Base-by-base conservation (phyloP, 805 yeast genomes). In the Wickerhamomyces xylosicus region DNA sequence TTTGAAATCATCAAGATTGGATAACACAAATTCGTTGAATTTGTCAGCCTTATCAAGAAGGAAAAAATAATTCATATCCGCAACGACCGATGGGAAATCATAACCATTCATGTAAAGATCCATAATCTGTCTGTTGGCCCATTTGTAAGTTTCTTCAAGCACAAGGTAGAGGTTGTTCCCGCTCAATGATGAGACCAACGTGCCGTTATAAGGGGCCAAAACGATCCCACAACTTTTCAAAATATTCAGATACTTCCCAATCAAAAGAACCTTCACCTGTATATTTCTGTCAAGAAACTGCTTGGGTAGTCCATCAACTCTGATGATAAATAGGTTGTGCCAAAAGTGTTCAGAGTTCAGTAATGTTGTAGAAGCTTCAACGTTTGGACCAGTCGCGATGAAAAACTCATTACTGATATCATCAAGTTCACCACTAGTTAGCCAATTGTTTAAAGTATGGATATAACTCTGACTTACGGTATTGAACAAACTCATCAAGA, bases 161-260 rank as follows among this genome's bases (percentile, higher is more conserved):
- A 70, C 72, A 19, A 76, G 54, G 33, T 71, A 67, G 19, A 89
- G 59, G 46, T 71, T 71, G 0, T 67, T 52, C 19, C 69, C 47
- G 52, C 54, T 48, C 51, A 63, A 40, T 34, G 54, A 48, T 39
- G 63, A 54, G 18, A 67, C 56, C n/a, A 55, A 28, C n/a, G 31
- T 41, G 20, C 43, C 39, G 3, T 47, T 39, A 19, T 48, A 50
- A 10, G 47, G n/a, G 33, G 49, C 51, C 33, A 50, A 11, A 0
- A 49, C 49, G 3, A 73, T 60, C 0, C 79, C 81, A 50, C 84
- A 77, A 41, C 70, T 76, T 40, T 74, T 69, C 34, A 83, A 66
- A 3, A 90, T 79, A 50, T 85, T 84, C 40, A 87, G 62, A 48
- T 79, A 79, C 58, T 86, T 89, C 2, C 99, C 99, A 0, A 96